Conservation (phyloP, 371 early-diverging fungal species). For the Mucor racemosus region DNA sequence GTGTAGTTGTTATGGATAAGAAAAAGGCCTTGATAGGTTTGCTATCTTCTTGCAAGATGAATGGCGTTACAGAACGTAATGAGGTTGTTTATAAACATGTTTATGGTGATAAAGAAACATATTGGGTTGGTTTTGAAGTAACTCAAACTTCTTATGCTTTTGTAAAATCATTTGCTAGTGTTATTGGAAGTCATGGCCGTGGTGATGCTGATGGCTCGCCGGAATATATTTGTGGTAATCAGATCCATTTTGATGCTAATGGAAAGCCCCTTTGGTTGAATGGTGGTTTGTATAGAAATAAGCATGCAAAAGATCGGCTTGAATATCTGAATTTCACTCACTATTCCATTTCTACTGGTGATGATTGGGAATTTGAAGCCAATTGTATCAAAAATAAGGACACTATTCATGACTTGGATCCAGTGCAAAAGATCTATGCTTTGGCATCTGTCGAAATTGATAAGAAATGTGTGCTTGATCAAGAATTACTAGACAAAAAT, state of each 20-base stretch:
- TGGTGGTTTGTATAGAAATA: slow-evolving; percentile 52
- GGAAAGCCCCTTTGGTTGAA: slow-evolving; percentile 53
- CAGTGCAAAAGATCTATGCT: slow-evolving; percentile 16
- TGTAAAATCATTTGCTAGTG: slow-evolving; percentile 54
- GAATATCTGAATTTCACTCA: slow-evolving; percentile 43
- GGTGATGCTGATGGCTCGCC: slow-evolving; percentile 45
- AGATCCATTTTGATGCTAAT: slow-evolving; percentile 45
- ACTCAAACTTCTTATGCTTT: slow-evolving; percentile 62
- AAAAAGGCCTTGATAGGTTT: slow-evolving; percentile 56
- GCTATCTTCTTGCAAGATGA: slow-evolving; percentile 61
- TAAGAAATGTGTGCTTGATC: slow-evolving; percentile 18
- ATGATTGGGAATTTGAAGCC: slow-evolving; percentile 35
- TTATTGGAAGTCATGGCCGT: slow-evolving; percentile 50
- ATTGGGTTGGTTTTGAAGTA: slow-evolving; percentile 68
- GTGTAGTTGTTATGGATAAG: slow-evolving; percentile 66
- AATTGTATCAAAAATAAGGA: slow-evolving; percentile 33
- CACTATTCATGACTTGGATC: slow-evolving; percentile 16
- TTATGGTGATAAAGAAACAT: slow-evolving; percentile 62
- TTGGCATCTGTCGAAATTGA: slow-evolving; percentile 25
- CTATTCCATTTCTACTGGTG: slow-evolving; percentile 22
- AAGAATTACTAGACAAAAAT: slow-evolving; percentile 21
- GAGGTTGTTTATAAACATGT: slow-evolving; percentile 44
- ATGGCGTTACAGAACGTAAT: slow-evolving; percentile 47
- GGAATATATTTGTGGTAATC: slow-evolving; percentile 53
- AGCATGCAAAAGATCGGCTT: slow-evolving; percentile 27